Evolutionary conservation across 2,329 filamentous ascomycete genomes (phyloP), one percentile per base, ranked within the genome.

Genomic region (Nigrospora sphaerica): DNA sequence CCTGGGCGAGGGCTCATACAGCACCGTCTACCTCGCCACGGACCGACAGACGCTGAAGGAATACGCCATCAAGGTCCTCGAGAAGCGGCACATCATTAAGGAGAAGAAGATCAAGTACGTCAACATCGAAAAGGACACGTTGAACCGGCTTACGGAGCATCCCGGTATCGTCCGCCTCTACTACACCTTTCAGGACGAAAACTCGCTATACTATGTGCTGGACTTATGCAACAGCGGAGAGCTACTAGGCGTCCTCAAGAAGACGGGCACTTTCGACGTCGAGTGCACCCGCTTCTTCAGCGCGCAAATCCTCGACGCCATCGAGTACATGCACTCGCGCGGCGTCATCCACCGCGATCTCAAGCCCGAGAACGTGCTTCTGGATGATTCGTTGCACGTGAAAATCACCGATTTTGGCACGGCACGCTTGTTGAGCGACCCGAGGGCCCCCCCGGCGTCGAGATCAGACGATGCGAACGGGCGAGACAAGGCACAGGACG

Each of bases 101-200:
- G 93, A 98, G 70, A 97, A 95, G 69, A 98, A 98, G 76, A 95
- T 98, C 61, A 98, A 98, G 75, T 98, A 98, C 62, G 93, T 98
- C 67, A 98, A 97, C 68, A 98, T 98, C 58, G 93, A 98, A 68
- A 96, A 96, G 71, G 92, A 98, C 68, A 97, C 93, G 0, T 74
- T 98, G 46, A 98, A 98, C 62, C 84, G 93, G 52, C 74, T 98
- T 48, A 97, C 92, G 4, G 92, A 98, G 53, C 93, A 98, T 61
- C 93, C 93, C 7, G 93, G 93, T 17, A 92, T 98, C 49, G 91
- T 98, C 47, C 86, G 93, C 52, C 76, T 98, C 38, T 98, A 97
- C 68, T 98, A 98, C 68, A 98, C 93, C 2, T 98, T 98, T 61
- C 93, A 98, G 65, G 93, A 98, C 66, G 92, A 97, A 63, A 80